Percentiles rank a stretch among this genome's conserved stretches.
Evolutionary conservation across 306 rosid species (phyloP).

Genomic region (Betula pendula): DNA sequence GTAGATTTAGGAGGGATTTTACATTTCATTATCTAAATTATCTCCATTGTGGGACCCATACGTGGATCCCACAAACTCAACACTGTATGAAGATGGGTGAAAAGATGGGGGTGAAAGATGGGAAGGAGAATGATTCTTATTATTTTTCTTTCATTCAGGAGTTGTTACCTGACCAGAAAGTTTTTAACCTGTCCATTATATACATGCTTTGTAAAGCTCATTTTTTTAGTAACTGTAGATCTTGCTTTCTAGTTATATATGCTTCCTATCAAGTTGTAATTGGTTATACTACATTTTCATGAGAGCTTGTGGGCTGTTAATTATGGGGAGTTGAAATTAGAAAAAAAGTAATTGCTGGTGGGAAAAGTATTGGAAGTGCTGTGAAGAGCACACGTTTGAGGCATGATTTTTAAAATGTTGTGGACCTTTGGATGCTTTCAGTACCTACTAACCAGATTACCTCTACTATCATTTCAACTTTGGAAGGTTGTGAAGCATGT

Average conservation of each 20-base stretch:
- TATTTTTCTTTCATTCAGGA: background rate
- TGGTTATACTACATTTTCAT: background rate
- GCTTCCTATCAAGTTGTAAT: background rate
- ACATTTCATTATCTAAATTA: too few species aligned
- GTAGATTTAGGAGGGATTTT: too few species aligned
- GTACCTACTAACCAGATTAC: background rate
- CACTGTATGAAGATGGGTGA: too few species aligned
- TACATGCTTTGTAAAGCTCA: background rate
- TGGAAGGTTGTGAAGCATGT: background rate
- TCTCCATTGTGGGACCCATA: too few species aligned
- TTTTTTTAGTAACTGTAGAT: background rate
- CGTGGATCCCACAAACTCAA: too few species aligned
- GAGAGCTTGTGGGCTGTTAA: background rate
- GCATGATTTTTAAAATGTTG: too few species aligned
- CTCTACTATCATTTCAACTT: background rate
- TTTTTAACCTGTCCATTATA: background rate
- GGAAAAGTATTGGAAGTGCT: background rate
- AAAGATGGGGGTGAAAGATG: too few species aligned
- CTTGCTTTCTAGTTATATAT: background rate
- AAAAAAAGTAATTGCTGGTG: background rate
- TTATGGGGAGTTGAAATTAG: background rate
- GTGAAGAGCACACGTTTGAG: too few species aligned
- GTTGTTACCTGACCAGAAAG: background rate
- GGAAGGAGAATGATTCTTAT: too few species aligned
- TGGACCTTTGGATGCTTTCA: background rate